phyloP scores from a whole-genome alignment of 202 grass and related monocot species.

The Zoysia matrella region DNA sequence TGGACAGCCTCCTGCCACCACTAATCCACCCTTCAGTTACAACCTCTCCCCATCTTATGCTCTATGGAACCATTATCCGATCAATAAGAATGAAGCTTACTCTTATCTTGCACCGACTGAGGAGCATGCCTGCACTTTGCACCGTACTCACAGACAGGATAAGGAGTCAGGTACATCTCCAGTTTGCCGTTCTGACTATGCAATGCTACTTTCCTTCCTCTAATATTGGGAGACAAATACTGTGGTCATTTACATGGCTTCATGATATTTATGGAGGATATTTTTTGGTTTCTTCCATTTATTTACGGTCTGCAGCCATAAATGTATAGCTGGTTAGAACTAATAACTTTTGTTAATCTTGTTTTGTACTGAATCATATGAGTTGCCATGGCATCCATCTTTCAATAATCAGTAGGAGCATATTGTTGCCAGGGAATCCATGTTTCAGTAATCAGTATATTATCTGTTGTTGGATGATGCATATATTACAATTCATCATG shows the following conservation, averaged over 20 bases:
- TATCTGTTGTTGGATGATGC: neutral
- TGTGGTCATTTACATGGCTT: neutral
- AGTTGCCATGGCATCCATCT: neutral
- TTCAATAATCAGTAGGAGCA: no score
- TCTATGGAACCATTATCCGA: conserved; percentile 51
- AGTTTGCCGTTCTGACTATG: neutral
- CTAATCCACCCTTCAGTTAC: conserved; percentile 37
- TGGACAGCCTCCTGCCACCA: conserved; percentile 16
- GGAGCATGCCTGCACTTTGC: conserved; percentile 21
- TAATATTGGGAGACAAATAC: neutral
- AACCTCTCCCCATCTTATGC: conserved; percentile 46
- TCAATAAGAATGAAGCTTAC: conserved; percentile 50
- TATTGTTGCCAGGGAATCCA: neutral
- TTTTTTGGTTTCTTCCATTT: neutral
- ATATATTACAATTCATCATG: conserved; percentile 1
- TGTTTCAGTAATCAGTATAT: neutral
- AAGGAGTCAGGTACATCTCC: conserved; percentile 42
- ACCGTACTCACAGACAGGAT: conserved; percentile 31
- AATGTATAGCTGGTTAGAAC: neutral
- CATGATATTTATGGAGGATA: neutral
- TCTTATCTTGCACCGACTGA: conserved; percentile 40
- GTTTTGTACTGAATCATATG: neutral
- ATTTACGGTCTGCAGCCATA: neutral
- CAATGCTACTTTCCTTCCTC: neutral
- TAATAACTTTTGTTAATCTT: neutral